A percentile compares a stretch with the other conserved stretches of the same genome.
Evolutionary conservation across 1,139 yeast genomes (phyloP).

Genomic region (Torulaspora pretoriensis): DNA sequence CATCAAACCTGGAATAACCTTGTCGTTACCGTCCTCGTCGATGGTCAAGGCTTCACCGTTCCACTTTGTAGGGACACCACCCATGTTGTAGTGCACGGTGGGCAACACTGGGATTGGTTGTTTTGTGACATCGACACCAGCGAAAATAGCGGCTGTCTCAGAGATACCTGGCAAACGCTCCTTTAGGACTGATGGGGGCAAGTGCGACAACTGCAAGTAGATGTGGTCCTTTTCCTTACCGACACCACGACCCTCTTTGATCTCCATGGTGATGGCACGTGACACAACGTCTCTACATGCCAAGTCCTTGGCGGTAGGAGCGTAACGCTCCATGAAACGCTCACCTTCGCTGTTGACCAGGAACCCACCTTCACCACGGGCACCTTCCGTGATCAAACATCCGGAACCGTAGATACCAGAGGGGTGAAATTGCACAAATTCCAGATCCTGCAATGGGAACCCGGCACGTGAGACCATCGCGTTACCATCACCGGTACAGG

Average conservation of each 20-base stretch:
- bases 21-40: slow-evolving; percentile 85
- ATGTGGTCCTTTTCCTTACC: slow-evolving; percentile 96
- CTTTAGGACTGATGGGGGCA: slow-evolving; percentile 86
- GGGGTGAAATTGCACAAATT: slow-evolving; percentile 98
- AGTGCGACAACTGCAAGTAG: slow-evolving; percentile 87
- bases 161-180: slow-evolving; percentile 99
- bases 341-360: slow-evolving; percentile 96
- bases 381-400: slow-evolving; percentile 97
- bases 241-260: slow-evolving; percentile 98
- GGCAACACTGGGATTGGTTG: slow-evolving; percentile 99
- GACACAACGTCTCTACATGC: slow-evolving; percentile 99
- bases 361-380: slow-evolving; percentile 99
- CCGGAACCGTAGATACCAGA: slow-evolving; percentile 99
- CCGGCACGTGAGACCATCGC: slow-evolving; percentile 99
- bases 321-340: slow-evolving; percentile 99
- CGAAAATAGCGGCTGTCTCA: slow-evolving; percentile 96
- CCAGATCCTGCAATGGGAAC: slow-evolving; percentile 94
- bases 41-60: slow-evolving; percentile 89
- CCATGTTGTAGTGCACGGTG: slow-evolving; percentile 99
- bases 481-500: slow-evolving; percentile 98
- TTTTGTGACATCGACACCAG: slow-evolving; percentile 98
- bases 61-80: slow-evolving; percentile 98
- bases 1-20: slow-evolving; percentile 84
- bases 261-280: slow-evolving; percentile 97
- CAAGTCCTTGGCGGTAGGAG: slow-evolving; percentile 97